phyloP scores from a whole-genome alignment of 1,284 basidiomycete species.

The Apiotrichum sp. region DNA sequence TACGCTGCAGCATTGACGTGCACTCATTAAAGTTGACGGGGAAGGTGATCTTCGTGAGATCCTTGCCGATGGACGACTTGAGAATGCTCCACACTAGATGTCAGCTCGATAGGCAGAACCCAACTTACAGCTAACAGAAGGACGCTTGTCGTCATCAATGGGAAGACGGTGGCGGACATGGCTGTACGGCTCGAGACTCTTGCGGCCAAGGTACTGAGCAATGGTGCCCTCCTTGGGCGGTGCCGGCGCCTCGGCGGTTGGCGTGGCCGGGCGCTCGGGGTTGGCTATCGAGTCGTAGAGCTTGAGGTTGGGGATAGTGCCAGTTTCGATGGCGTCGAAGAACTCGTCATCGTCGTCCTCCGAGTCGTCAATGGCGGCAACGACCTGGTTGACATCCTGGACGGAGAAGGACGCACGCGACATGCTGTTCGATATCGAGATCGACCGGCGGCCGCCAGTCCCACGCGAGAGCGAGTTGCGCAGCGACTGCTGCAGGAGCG shows the following conservation, averaged over 20 bases:
- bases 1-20: conserved; percentile 82
- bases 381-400: conserved; percentile 35
- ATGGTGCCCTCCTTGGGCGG: conserved; percentile 20
- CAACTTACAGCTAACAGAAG: conserved; percentile 63
- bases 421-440: conserved; percentile 3
- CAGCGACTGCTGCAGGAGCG: conserved; percentile 2
- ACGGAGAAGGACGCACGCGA: conserved; percentile 26
- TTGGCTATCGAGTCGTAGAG: conserved; percentile 58
- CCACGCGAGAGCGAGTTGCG: background rate
- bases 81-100: conserved; percentile 78
- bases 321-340: conserved; percentile 90
- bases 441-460: conserved; percentile 1
- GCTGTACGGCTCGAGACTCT: conserved; percentile 65
- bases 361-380: conserved; percentile 38
- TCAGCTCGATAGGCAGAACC: conserved; percentile 3
- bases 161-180: conserved; percentile 61
- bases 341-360: conserved; percentile 91
- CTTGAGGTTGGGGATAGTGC: conserved; percentile 62
- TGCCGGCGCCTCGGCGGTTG: background rate
- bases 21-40: conserved; percentile 96
- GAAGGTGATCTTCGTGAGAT: conserved; percentile 87
- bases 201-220: conserved; percentile 46
- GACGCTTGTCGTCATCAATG: conserved; percentile 72
- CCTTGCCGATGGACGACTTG: conserved; percentile 95
- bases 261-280: conserved; percentile 5